A percentile compares a stretch with the other conserved stretches of the same genome.
Conservation (phyloP, 805 yeast species). For the Kurtzmaniella fragi region DNA sequence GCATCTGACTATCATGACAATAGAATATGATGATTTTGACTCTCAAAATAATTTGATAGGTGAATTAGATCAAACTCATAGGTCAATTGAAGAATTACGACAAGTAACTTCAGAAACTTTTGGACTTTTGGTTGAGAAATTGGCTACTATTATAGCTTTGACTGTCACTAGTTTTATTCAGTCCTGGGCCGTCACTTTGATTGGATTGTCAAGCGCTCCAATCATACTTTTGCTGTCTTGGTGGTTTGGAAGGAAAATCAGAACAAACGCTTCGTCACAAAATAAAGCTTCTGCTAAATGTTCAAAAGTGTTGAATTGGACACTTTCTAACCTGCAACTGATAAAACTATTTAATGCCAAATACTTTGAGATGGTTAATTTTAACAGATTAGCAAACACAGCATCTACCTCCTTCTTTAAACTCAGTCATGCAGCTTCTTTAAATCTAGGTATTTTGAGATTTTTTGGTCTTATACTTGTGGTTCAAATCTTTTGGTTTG, state of each 20-base stretch:
- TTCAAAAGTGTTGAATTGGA: conserved; percentile 67
- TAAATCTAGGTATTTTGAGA: conserved; percentile 55
- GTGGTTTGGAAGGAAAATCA: conserved; percentile 47
- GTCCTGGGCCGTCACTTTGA: conserved; percentile 82
- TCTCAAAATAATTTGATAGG: conserved; percentile 53
- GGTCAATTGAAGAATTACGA: conserved; percentile 72
- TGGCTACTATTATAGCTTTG: conserved; percentile 50
- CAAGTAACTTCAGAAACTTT: conserved; percentile 63
- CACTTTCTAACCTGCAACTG: conserved; percentile 52
- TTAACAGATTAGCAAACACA: conserved; percentile 30
- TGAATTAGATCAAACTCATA: conserved; percentile 55
- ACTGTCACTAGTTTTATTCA: conserved; percentile 63
- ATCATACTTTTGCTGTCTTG: conserved; percentile 48
- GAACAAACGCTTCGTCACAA: conserved; percentile 46
- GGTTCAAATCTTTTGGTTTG: conserved; percentile 92
- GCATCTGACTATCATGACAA: conserved; percentile 37
- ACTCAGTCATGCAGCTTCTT: conserved; percentile 42
- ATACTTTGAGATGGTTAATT: conserved; percentile 41
- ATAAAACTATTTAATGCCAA: conserved; percentile 62
- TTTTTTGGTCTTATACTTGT: conserved; percentile 65
- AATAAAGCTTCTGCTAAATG: conserved; percentile 53
- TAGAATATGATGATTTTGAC: conserved; percentile 45
- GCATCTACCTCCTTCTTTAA: conserved; percentile 38
- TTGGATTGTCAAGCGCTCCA: conserved; percentile 74
- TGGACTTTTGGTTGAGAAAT: conserved; percentile 51